A percentile compares a stretch with the other conserved stretches of the same genome.
Conservation (phyloP, 2,329 filamentous ascomycete genomes). For the Monosporascus sp. region DNA sequence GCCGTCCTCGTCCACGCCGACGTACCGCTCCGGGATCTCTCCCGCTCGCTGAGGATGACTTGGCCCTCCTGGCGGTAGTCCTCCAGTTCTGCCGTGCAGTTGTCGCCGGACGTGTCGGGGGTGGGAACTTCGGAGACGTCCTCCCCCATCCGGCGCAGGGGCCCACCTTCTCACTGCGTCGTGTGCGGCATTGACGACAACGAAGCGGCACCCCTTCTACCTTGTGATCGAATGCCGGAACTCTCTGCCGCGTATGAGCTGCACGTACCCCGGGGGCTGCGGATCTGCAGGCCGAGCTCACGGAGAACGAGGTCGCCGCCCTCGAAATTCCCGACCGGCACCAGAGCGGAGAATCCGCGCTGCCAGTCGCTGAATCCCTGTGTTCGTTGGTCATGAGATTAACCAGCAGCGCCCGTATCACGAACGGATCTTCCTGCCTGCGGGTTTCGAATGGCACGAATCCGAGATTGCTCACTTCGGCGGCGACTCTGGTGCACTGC, state of each 20-base stretch:
- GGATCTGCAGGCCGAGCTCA: not conserved
- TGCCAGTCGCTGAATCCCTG: not conserved
- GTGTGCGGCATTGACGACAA: not conserved
- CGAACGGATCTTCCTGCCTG: not conserved
- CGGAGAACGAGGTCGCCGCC: not conserved
- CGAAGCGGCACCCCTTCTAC: conserved; percentile 1
- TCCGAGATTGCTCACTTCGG: not conserved
- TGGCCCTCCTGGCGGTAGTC: not conserved
- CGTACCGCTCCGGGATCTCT: not conserved
- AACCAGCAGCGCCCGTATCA: not conserved
- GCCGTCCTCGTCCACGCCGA: too few relatives aligned
- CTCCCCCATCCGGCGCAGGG: not conserved
- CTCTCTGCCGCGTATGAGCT: not conserved
- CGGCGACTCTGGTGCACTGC: not conserved
- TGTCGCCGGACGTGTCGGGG: not conserved
- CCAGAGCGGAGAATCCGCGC: not conserved
- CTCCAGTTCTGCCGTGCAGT: not conserved
- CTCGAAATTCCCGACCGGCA: not conserved
- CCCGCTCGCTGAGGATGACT: not conserved
- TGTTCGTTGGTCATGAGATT: conserved; percentile 3
- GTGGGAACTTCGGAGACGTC: not conserved
- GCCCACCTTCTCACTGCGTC: conserved; percentile 1
- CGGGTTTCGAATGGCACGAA: not conserved
- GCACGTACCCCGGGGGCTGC: not conserved
- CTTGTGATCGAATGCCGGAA: conserved; percentile 1